Evolutionary conservation across 2,329 filamentous ascomycete species (phyloP), one percentile per base, ranked within the genome.

Genomic region (Fusarium mangiferae): DNA sequence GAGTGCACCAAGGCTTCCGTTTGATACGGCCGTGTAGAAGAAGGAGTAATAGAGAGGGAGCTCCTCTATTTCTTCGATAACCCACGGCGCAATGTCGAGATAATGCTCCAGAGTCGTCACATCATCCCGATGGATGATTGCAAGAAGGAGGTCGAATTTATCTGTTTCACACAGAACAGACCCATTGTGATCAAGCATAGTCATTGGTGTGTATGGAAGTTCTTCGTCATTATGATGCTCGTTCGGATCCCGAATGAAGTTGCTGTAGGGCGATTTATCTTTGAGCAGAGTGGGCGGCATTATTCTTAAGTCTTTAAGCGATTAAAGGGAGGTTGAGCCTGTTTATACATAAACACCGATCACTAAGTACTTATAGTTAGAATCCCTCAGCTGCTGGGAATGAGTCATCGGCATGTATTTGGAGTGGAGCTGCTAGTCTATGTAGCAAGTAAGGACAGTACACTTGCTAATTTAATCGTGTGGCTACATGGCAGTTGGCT

Each of bases 321-420:
- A 15, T 15, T 3, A 10, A 46, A 46, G 5, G 22, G 26, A 28
- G 5, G 5, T 15, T 26, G 5, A 26, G 12, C n/a, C n/a, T n/a
- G n/a, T n/a, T n/a, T n/a, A n/a, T n/a, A n/a, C n/a, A n/a, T n/a
- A n/a, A n/a, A n/a, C n/a, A n/a, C n/a, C n/a, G n/a, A n/a, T n/a
- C n/a, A n/a, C n/a, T n/a, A n/a, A n/a, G n/a, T n/a, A n/a, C n/a
- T n/a, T n/a, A n/a, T n/a, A n/a, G n/a, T n/a, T n/a, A n/a, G n/a
- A n/a, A n/a, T n/a, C n/a, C 3, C 1, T 22, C 11, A 2, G 18
- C 8, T 5, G 5, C 5, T 28, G 1, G 5, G 4, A 15, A 15
- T 48, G 26, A 30, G 26, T 30, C 26, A 48, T 30, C 20, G 20
- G 26, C 20, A 48, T 11, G 26, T 22, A n/a, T 18, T 11, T 24